Percentiles rank a stretch among this genome's conserved stretches.
These are phyloP conservation scores for Populus euphratica DNA, from an alignment of 345 rosid genomes.

Conservation along the genomic window DNA sequence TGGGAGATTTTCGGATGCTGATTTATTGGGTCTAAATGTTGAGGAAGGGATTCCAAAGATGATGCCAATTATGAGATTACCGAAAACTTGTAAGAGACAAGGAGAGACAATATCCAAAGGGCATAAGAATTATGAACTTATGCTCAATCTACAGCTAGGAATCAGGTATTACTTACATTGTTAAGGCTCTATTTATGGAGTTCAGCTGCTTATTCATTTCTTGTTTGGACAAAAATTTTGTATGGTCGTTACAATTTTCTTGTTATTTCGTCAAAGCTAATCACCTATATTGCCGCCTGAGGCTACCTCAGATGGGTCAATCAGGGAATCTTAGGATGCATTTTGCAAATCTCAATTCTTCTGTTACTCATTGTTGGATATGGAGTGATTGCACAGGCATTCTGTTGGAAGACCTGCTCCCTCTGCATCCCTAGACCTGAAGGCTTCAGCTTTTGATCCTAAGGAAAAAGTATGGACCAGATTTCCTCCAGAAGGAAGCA, in stretches of 20 bases:
- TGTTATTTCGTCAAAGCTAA: no score
- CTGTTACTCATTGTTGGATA: no score
- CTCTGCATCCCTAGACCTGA: slow-evolving; percentile 64
- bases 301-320: no score
- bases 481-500: slow-evolving; percentile 87
- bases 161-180: slow-evolving; percentile 28
- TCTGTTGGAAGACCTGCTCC: slow-evolving; percentile 88
- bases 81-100: slow-evolving; percentile 62
- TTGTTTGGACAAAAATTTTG: no score
- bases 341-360: no score
- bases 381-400: slow-evolving; percentile 41
- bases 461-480: slow-evolving; percentile 91
- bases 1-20: slow-evolving; percentile 30
- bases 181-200: background rate
- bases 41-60: slow-evolving; percentile 36
- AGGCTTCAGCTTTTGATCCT: slow-evolving; percentile 88
- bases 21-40: slow-evolving; percentile 40
- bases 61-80: slow-evolving; percentile 51
- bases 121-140: slow-evolving; percentile 85
- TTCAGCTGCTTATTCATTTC: background rate
- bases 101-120: slow-evolving; percentile 89
- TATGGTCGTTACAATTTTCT: no score
- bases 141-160: slow-evolving; percentile 88
- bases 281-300: no score
- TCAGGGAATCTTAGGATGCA: no score